Evolutionary conservation across 2,329 filamentous ascomycete species (phyloP).

Genomic region (Thielaviopsis populi): DNA sequence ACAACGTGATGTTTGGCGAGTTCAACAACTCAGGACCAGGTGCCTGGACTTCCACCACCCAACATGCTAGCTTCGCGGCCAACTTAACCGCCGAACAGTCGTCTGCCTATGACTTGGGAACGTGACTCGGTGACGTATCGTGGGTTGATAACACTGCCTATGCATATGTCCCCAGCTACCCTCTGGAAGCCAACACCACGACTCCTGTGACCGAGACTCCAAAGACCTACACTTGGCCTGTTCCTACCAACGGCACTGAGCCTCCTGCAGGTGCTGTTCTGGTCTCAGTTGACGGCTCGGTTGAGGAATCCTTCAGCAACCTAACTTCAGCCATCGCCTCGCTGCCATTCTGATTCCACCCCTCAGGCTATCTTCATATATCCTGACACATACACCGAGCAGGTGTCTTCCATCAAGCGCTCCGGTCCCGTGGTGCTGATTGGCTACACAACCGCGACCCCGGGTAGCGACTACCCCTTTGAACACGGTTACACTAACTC

Average conservation of each 20-base stretch:
- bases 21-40: conserved; percentile 45
- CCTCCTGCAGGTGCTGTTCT: conserved; percentile 29
- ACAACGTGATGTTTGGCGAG: conserved; percentile 41
- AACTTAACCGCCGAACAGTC: conserved; percentile 21
- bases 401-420: conserved; percentile 38
- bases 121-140: conserved; percentile 28
- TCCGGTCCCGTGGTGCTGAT: conserved; percentile 40
- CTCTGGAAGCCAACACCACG: conserved; percentile 18
- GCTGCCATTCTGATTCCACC: conserved; percentile 18
- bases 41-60: conserved; percentile 28
- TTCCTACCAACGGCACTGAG: conserved; percentile 27
- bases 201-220: not conserved
- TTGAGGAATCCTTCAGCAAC: conserved; percentile 21
- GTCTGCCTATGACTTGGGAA: conserved; percentile 22
- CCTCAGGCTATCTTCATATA: conserved; percentile 26
- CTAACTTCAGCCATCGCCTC: conserved; percentile 22
- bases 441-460: conserved; percentile 40
- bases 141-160: conserved; percentile 31
- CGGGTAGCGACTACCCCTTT: conserved; percentile 29
- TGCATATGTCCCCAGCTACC: conserved; percentile 25
- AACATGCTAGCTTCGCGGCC: conserved; percentile 32
- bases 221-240: not conserved
- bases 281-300: conserved; percentile 25
- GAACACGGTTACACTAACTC: conserved; percentile 42
- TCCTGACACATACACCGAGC: conserved; percentile 42